Percentiles rank a stretch among this genome's conserved stretches.
These are phyloP conservation scores for Cutaneotrichosporon spelunceum DNA, from an alignment of 1,284 basidiomycete species.

Conservation along the genomic window DNA sequence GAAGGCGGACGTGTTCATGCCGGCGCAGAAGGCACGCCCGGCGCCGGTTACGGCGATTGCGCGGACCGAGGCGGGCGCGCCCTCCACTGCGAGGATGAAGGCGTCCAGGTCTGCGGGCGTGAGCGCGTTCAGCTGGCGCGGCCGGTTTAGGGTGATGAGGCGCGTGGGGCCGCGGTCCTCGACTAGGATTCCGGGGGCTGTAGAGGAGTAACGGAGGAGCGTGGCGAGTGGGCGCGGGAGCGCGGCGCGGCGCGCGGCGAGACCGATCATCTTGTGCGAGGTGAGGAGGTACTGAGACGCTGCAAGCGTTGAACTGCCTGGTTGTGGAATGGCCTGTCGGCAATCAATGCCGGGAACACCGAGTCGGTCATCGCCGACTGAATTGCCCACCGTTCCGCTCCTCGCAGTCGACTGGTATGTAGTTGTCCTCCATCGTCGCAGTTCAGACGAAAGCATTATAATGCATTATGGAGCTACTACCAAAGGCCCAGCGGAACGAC, in stretches of 20 bases:
- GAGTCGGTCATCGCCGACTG: background rate
- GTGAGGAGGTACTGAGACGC: background rate
- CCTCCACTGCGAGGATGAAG: constrained; percentile 14
- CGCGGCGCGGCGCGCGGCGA: background rate
- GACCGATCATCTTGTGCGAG: background rate
- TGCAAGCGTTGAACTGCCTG: background rate
- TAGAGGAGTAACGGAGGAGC: background rate
- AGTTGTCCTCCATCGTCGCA: background rate
- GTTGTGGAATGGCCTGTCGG: background rate
- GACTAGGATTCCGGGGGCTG: constrained; percentile 10
- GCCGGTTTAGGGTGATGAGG: constrained; percentile 22
- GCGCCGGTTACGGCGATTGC: constrained; percentile 18
- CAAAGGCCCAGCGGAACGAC: background rate
- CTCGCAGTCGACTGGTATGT: no score
- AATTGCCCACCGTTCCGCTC: background rate
- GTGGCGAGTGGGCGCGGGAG: background rate
- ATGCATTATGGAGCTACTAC: background rate
- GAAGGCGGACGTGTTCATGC: constrained; percentile 24
- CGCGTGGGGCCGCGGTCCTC: constrained; percentile 15
- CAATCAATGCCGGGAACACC: background rate
- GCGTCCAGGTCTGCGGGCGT: constrained; percentile 17
- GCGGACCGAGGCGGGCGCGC: constrained; percentile 14
- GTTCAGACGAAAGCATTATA: background rate
- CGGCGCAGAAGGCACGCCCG: constrained; percentile 18
- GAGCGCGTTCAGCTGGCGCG: constrained; percentile 17